Evolutionary conservation across 371 early-diverging fungal species (phyloP), one percentile per base, ranked within the genome.

Genomic region (Gilbertella persicaria): DNA sequence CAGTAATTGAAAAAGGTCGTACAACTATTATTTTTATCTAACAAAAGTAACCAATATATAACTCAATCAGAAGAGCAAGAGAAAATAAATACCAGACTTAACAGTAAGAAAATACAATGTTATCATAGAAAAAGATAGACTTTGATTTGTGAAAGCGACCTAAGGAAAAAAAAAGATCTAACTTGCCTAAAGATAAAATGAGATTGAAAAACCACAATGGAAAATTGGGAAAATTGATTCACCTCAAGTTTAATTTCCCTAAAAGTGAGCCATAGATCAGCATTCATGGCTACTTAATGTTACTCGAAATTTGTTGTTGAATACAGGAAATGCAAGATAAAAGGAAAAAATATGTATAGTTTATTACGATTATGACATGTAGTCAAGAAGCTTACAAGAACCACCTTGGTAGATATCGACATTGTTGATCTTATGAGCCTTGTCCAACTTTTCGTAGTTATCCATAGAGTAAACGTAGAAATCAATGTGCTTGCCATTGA

Each of bases 321-420:
- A 26, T 25, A n/a, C 0, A 45, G 5, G 13, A 16, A 24, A 33
- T 33, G 35, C 35, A 37, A 25, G 26, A 26, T 38, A 38, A 28
- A 37, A 36, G 20, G 20, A 13, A 46, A 46, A 30, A 21, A 21
- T 19, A 16, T 2, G 4, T 19, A 20, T 9, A 40, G 17, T 20
- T 40, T n/a, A 12, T 39, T 17, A 37, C 16, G 4, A 21, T 42
- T 29, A 53, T 54, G 42, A 60, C 42, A 53, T 43, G 58, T 77
- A 77, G 50, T 73, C 69, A 33, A 73, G 62, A n/a, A 77, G 50
- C 41, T 69, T 64, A 57, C 78, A 77, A 56, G 66, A 67, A 39
- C 78, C 78, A 62, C 74, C 78, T 56, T 77, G 68, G 53, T 69
- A 73, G 46, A 71, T 77, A 41, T 73, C 71, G 37, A 77, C 71